Percentiles rank a stretch among this genome's conserved stretches.
phyloP scores from a whole-genome alignment of 805 yeast species.

The Myxozyma udenii region DNA sequence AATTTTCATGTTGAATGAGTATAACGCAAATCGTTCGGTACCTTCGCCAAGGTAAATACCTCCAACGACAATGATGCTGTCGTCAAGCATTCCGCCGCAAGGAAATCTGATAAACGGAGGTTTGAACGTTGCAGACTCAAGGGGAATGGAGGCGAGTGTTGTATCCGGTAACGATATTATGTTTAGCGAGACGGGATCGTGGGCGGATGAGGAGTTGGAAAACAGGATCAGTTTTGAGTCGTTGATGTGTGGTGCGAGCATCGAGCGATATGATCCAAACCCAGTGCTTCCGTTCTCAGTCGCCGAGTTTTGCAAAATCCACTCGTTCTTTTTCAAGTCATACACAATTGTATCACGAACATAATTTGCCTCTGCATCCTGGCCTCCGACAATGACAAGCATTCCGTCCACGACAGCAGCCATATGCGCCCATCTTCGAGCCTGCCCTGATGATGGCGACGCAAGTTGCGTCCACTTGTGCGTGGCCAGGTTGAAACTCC shows the following conservation, averaged over 20 bases:
- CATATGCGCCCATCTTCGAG: constrained; percentile 26
- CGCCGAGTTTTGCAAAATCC: too few relatives aligned
- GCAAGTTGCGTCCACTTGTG: constrained; percentile 11
- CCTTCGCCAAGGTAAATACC: constrained; percentile 7
- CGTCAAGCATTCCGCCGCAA: constrained; percentile 17
- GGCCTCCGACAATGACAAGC: constrained; percentile 27
- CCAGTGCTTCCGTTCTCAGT: too few relatives aligned
- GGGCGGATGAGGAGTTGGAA: constrained; percentile 14
- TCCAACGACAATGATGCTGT: constrained; percentile 14
- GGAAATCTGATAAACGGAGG: constrained; percentile 26
- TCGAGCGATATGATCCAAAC: constrained; percentile 18
- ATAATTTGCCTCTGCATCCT: constrained; percentile 22
- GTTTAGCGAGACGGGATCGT: constrained; percentile 8
- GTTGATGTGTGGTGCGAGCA: constrained; percentile 3
- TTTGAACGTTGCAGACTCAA: background rate
- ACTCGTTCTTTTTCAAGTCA: constrained; percentile 14
- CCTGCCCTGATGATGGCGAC: constrained; percentile 1
- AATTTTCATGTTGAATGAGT: constrained; percentile 6
- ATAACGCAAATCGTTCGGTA: constrained; percentile 14
- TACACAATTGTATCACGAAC: constrained; percentile 15
- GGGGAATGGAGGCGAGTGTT: background rate
- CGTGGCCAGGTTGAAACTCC: constrained; percentile 14
- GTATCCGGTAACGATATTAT: constrained; percentile 4
- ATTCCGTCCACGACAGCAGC: constrained; percentile 14
- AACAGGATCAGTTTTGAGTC: constrained; percentile 8